Evolutionary conservation across 2,329 filamentous ascomycete species (phyloP).

Genomic region (Neurospora crassa): DNA sequence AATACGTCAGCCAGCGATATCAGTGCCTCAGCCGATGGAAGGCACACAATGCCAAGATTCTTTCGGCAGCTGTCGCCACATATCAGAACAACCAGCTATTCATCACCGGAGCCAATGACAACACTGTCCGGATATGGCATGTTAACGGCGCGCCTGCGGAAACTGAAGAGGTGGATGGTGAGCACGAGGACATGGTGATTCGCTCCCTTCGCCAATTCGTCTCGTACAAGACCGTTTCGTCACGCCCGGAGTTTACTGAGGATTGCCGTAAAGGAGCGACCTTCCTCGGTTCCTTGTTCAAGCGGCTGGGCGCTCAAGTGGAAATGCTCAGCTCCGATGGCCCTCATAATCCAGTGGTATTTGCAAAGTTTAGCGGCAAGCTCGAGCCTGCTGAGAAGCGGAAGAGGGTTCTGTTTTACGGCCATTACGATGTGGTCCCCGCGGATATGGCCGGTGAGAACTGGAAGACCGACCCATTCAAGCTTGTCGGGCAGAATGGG

Average conservation of each 20-base stretch:
- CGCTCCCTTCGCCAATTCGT: constrained; percentile 78
- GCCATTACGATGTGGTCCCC: constrained; percentile 94
- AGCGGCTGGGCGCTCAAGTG: constrained; percentile 79
- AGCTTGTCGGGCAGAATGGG: constrained; percentile 80
- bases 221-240: constrained; percentile 85
- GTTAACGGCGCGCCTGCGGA: constrained; percentile 40
- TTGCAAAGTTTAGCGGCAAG: constrained; percentile 77
- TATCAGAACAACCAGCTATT: constrained; percentile 70
- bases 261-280: constrained; percentile 91
- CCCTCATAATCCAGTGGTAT: constrained; percentile 79
- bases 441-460: constrained; percentile 74
- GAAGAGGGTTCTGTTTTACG: constrained; percentile 91
- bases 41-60: constrained; percentile 77
- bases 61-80: constrained; percentile 69
- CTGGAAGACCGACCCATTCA: constrained; percentile 83
- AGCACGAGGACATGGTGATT: constrained; percentile 47
- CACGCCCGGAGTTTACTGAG: constrained; percentile 73
- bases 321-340: constrained; percentile 79
- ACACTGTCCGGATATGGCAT: constrained; percentile 82
- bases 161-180: constrained; percentile 26
- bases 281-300: constrained; percentile 82
- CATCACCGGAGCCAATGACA: constrained; percentile 90
- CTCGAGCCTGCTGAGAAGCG: constrained; percentile 53
- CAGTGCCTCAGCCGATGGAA: constrained; percentile 25
- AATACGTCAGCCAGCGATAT: constrained; percentile 45